Conservation (phyloP, 106 monocot species). For the Gastrodia elata region DNA sequence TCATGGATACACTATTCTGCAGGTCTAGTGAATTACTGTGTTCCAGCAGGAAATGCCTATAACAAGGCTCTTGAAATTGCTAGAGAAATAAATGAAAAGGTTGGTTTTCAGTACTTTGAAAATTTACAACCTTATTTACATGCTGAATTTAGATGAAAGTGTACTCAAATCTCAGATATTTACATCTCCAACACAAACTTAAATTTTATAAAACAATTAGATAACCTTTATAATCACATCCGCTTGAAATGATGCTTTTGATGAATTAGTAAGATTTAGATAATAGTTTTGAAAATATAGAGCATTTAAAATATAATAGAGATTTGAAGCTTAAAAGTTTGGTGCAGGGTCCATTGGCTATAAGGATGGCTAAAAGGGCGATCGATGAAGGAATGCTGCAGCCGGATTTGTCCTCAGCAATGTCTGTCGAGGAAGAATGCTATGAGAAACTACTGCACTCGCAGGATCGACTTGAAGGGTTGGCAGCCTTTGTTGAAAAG, state of each 20-base stretch:
- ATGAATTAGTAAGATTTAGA: too few relatives aligned
- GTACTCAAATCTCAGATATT: too few relatives aligned
- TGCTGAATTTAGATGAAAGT: too few relatives aligned
- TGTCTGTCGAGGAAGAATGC: constrained; percentile 71
- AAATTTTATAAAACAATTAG: too few relatives aligned
- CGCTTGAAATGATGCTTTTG: too few relatives aligned
- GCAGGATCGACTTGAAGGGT: constrained; percentile 82
- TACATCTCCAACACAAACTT: too few relatives aligned
- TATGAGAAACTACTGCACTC: constrained; percentile 66
- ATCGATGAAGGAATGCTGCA: constrained; percentile 62
- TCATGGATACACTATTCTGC: not conserved
- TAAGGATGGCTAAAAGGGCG: constrained; percentile 88
- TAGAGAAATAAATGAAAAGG: constrained; percentile 76
- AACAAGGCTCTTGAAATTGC: constrained; percentile 85
- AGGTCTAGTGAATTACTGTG: constrained; percentile 92
- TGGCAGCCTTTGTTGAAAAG: constrained; percentile 89
- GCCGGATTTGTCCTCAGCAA: constrained; percentile 42
- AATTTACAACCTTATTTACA: too few relatives aligned
- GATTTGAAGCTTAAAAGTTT: too few relatives aligned
- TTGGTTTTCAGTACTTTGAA: constrained; percentile 10
- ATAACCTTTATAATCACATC: too few relatives aligned
- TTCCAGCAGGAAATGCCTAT: constrained; percentile 81
- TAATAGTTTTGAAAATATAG: too few relatives aligned
- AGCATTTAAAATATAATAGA: too few relatives aligned
- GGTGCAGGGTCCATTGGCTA: constrained; percentile 79